These are phyloP conservation scores for Lachnellula suecica DNA, from an alignment of 2,329 filamentous ascomycete species.

Conservation along the genomic window DNA sequence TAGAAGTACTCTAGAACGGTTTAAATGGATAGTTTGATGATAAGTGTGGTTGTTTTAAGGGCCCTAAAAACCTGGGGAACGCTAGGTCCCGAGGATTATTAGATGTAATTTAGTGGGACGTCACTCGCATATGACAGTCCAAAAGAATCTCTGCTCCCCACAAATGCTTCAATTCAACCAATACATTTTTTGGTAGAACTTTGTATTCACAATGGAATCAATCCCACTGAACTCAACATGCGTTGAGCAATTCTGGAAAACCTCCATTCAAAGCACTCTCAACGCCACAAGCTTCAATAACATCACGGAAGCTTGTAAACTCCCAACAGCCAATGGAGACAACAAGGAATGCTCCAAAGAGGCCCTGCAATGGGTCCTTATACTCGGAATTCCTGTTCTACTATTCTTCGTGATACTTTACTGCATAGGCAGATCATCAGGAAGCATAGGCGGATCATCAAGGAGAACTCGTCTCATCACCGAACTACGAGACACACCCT, in stretches of 20 bases:
- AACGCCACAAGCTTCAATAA: background rate
- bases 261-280: too few relatives aligned
- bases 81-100: too few relatives aligned
- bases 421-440: too few relatives aligned
- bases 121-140: background rate
- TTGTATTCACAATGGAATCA: background rate
- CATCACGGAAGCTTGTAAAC: background rate
- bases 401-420: too few relatives aligned
- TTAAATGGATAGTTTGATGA: too few relatives aligned
- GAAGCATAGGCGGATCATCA: too few relatives aligned
- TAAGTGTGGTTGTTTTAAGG: too few relatives aligned
- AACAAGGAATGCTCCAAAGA: background rate
- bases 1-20: too few relatives aligned
- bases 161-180: background rate
- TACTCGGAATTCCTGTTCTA: background rate
- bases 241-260: background rate
- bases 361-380: background rate
- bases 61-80: too few relatives aligned
- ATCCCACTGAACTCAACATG: background rate
- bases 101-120: too few relatives aligned
- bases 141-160: background rate
- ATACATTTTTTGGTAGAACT: background rate
- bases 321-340: background rate
- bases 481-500: too few relatives aligned
- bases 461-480: too few relatives aligned